phyloP scores from a whole-genome alignment of 208 protist species.

The Leishmania lainsoni region DNA sequence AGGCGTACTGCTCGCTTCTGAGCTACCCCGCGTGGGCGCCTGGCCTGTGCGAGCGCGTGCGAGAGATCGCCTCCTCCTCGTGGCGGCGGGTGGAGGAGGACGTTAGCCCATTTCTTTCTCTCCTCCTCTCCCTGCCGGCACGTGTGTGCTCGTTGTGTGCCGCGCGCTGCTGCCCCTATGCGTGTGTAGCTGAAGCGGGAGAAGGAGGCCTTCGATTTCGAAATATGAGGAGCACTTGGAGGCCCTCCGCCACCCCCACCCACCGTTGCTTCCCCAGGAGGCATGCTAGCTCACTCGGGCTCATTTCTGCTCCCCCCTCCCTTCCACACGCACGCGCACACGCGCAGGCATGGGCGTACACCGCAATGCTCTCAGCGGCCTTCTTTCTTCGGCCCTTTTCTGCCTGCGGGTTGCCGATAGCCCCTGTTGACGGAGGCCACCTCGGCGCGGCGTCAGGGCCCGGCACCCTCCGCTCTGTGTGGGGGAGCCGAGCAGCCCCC shows the following conservation, averaged over 20 bases:
- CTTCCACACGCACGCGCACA: too few species aligned
- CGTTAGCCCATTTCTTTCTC: background rate
- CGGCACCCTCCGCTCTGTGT: too few species aligned
- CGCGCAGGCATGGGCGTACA: too few species aligned
- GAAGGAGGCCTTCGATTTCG: background rate
- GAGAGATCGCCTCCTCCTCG: too few species aligned
- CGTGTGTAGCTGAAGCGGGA: background rate
- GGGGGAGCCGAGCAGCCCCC: too few species aligned
- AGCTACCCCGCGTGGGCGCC: conserved; percentile 36
- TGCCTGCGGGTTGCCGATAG: too few species aligned
- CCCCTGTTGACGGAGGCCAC: too few species aligned
- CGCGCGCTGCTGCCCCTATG: background rate
- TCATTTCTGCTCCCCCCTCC: background rate
- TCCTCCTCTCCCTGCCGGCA: background rate
- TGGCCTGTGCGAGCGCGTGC: background rate
- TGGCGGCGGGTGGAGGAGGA: background rate
- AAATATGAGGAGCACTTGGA: background rate
- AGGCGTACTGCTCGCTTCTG: conserved; percentile 62
- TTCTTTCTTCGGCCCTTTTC: too few species aligned
- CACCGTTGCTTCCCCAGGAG: too few species aligned
- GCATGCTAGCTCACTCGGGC: background rate
- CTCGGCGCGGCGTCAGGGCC: too few species aligned
- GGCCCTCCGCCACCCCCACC: background rate
- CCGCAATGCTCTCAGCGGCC: too few species aligned
- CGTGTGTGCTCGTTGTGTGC: background rate